Base-by-base conservation (phyloP, 2,329 filamentous ascomycete genomes). In the Zelopaecilomyces penicillatus region DNA sequence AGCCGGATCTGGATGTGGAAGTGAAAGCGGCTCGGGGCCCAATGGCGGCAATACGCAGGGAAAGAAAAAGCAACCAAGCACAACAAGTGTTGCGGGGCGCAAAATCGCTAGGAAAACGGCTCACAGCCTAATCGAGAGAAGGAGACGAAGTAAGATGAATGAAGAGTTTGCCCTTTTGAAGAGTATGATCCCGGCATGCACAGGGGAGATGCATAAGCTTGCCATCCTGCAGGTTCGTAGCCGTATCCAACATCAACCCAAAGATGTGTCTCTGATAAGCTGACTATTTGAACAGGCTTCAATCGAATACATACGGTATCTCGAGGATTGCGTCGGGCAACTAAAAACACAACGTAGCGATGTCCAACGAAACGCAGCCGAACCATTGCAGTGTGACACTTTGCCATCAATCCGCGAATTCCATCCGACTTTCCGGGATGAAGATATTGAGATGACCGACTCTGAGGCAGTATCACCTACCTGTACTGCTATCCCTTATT, bases 191-290 rank as follows among this genome's bases (percentile, higher is more conserved):
- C 93, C 93, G 1, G 91, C 93, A 2, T 97, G 93, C 64, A 81
- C 78, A n/a, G 90, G 89, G 5, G 91, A 97, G 59, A 97, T 97
- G 93, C 93, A 97, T 65, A 98, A 98, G 67, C 70, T 97, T 46
- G 89, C 90, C 11, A 96, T 97, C 54, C 68, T 97, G 41, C 89
- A 96, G 79, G 90, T 94, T 63, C 52, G 75, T 64, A 28, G 5
- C 34, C 32, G 19, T 30, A 10, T 5, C 19, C 19, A 19, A 19
- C 33, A 37, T 36, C 26, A 29, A 30, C 30, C 32, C 19, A 39
- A 30, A 30, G 19, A 11, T 12, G 8, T 34, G 5, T 31, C 5
- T 41, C 11, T 6, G 32, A n/a, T 8, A 28, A 31, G 3, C 31
- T 34, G 26, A 39, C 12, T 9, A 19, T 9, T 37, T 36, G 26